A percentile compares a stretch with the other conserved stretches of the same genome.
phyloP scores from a whole-genome alignment of 2,329 filamentous ascomycete genomes.

The Xylariales sp. region DNA sequence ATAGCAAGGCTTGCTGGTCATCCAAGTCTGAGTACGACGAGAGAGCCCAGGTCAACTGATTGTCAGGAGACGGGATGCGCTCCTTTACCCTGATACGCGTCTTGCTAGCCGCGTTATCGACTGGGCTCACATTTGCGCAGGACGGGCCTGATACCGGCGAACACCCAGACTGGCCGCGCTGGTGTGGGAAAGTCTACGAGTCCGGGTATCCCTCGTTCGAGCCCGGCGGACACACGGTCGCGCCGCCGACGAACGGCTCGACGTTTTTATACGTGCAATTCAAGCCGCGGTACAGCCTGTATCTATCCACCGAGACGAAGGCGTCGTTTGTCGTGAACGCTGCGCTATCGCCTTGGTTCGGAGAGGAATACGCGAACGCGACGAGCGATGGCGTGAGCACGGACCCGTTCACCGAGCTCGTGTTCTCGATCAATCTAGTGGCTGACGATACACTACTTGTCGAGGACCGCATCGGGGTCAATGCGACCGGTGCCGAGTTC shows the following conservation, averaged over 20 bases:
- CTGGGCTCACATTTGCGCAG: conserved; percentile 30
- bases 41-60: neutral
- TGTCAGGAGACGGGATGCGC: conserved; percentile 11
- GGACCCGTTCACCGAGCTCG: conserved; percentile 46
- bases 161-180: conserved; percentile 58
- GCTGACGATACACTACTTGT: conserved; percentile 49
- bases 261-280: conserved; percentile 58
- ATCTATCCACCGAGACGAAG: conserved; percentile 55
- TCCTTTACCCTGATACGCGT: conserved; percentile 3
- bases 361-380: conserved; percentile 51
- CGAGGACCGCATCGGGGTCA: conserved; percentile 50
- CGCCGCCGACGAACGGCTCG: conserved; percentile 49
- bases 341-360: conserved; percentile 55
- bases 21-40: too few species aligned
- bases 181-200: conserved; percentile 62
- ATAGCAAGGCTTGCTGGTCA: too few species aligned
- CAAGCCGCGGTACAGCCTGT: conserved; percentile 60
- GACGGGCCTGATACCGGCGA: conserved; percentile 52
- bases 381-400: conserved; percentile 37
- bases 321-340: conserved; percentile 60
- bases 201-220: conserved; percentile 58
- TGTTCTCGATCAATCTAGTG: conserved; percentile 54
- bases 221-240: conserved; percentile 57
- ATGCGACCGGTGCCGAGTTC: conserved; percentile 52
- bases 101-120: conserved; percentile 10